phyloP scores from a whole-genome alignment of 2,329 filamentous ascomycete genomes.

The Tolypocladium sp. region DNA sequence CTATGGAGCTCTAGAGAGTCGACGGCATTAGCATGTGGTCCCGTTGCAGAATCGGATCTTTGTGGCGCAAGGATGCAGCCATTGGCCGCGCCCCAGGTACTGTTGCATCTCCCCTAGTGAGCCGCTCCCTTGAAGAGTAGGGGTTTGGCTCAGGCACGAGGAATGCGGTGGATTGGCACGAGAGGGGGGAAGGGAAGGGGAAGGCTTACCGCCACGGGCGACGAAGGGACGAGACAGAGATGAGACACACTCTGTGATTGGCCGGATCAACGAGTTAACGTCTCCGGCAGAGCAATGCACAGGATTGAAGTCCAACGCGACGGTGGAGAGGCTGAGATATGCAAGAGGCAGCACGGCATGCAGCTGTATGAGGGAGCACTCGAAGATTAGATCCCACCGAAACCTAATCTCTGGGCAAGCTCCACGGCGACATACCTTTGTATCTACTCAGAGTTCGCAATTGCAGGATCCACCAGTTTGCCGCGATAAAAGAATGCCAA shows the following conservation, averaged over 20 bases:
- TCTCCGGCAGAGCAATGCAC: constrained; percentile 46
- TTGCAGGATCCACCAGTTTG: neutral
- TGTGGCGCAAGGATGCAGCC: constrained; percentile 11
- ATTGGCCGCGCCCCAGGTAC: constrained; percentile 2
- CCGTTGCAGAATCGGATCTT: constrained; percentile 13
- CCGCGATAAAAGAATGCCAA: neutral
- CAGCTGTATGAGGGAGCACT: constrained; percentile 17
- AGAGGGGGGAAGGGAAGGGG: constrained; percentile 5
- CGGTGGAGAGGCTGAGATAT: constrained; percentile 29
- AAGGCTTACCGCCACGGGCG: constrained; percentile 44
- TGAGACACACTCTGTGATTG: constrained; percentile 37
- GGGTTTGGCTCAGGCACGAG: constrained; percentile 15
- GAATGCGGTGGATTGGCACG: constrained; percentile 13
- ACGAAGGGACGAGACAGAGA: constrained; percentile 30
- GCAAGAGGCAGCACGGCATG: constrained; percentile 25
- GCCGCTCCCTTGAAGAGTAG: constrained; percentile 19
- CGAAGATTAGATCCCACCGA: constrained; percentile 6
- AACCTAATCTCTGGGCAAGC: constrained; percentile 5
- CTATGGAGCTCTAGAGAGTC: constrained; percentile 30
- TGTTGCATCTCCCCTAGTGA: constrained; percentile 6
- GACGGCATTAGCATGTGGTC: constrained; percentile 20
- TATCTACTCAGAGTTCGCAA: neutral
- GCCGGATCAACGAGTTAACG: constrained; percentile 57
- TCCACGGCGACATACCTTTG: constrained; percentile 16
- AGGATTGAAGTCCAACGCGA: constrained; percentile 32